Evolutionary conservation across 768 basidiomycete genomes (phyloP), one percentile per base, ranked within the genome.

Genomic region (Phallus indusiatus): DNA sequence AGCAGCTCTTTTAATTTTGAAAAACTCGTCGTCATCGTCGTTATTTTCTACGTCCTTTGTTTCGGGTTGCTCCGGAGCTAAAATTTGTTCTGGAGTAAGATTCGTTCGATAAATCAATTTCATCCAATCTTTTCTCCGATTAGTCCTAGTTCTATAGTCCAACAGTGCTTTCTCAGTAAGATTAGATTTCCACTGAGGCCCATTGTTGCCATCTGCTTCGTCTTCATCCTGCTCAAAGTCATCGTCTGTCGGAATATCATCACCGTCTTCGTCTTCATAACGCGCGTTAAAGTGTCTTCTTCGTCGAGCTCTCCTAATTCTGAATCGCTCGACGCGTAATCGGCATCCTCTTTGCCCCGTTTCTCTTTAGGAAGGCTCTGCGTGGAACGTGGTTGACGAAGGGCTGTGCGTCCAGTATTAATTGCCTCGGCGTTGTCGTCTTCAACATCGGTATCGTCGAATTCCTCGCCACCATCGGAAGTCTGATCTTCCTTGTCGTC

Each of bases 241-340:
- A 57, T 68, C 67, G 52, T 83, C 81, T 33, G 77, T 77, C 7
- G 76, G 74, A 33, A 81, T 73, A 56, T 77, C 73, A 12, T 73
- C 66, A 24, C 75, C 74, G 6, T 78, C 80, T n/a, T 78, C 80
- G 21, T 79, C 81, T 48, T 76, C 75, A 61, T 81, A 76, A 14
- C 72, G 69, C 59, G 78, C 68, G 49, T 73, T 69, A 51, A 64
- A 56, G 65, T 64, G 14, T 69, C 70, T 22, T 72, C 72, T 8
- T 72, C 70, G 18, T 80, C 78, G 28, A 47, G 59, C 20, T 74
- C 75, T 11, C 73, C 78, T n/a, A 78, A 62, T 59, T 92, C 88
- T 1, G 89, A 90, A 66, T 90, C 89, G 64, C 85, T 88, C 47
- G 90, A 86, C 1, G 84, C 88, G 62, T 86, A 91, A 53, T 81